Base-by-base conservation (phyloP, 345 rosid species). In the Mallotus nudiflorus region DNA sequence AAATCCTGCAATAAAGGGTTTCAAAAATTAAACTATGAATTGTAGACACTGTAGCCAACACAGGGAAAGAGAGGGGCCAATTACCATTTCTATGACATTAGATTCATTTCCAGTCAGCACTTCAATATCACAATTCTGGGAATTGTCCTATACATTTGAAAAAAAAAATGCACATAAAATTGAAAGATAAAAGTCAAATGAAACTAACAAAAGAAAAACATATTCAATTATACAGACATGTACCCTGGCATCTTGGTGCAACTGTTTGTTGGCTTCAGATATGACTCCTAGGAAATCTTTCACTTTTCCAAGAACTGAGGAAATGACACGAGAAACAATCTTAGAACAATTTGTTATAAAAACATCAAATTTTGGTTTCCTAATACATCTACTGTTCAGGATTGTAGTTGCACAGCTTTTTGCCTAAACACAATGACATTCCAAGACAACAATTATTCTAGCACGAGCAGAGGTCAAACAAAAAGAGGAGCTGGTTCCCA, bases 61-160 rank as follows among this genome's bases (percentile, higher is more conserved):
- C 42, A 42, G n/a, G n/a, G n/a, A 9, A 16, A 52, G 65, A 40
- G 5, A n/a, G n/a, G n/a, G n/a, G n/a, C 22, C 28, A 20, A 42
- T 67, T 85, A 88, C 91, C 97, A 95, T 83, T 62, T 95, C 97
- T 62, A 92, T 86, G 42, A 90, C 85, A 73, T 86, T 68, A 40
- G 96, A 72, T 74, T 91, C 97, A 67, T 85, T 71, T 65, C 97
- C 97, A 0, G 75, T 78, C 33, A 91, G 87, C 20, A 62, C 84
- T 77, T 95, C 97, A 31, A 95, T 90, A 75, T 89, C 92, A 74
- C 68, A 82, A 42, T 82, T 82, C 63, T 75, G 75, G 2, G 85
- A 73, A 68, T 88, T 91, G 39, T 83, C 91, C 96, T 86, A 55
- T 33, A 69, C 25, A 49, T 37, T 69, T 14, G 15, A 57, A 22